phyloP scores from a whole-genome alignment of 2,329 filamentous ascomycete species.

The Fusarium subtropicale region DNA sequence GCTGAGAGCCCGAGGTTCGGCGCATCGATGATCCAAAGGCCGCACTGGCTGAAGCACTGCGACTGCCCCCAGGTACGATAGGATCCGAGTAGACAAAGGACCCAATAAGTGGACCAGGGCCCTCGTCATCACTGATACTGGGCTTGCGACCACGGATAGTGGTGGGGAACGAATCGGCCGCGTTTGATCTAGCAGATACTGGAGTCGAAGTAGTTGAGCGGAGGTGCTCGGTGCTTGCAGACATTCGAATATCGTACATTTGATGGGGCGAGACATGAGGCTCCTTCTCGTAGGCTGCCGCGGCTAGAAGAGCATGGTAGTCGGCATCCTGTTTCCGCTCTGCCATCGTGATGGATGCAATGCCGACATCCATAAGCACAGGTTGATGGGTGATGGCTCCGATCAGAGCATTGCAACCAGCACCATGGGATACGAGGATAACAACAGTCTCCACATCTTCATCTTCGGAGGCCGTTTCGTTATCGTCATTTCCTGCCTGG shows the following conservation, averaged over 20 bases:
- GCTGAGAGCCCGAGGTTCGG: constrained; percentile 49
- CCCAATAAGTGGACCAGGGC: constrained; percentile 48
- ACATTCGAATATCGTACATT: constrained; percentile 78
- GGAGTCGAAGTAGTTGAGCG: constrained; percentile 57
- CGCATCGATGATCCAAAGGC: constrained; percentile 45
- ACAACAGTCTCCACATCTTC: constrained; percentile 81
- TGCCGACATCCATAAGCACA: constrained; percentile 87
- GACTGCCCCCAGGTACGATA: constrained; percentile 55
- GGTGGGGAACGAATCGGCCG: constrained; percentile 47
- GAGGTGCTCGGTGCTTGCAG: constrained; percentile 81
- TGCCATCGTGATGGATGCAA: constrained; percentile 93
- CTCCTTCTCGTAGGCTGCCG: constrained; percentile 43
- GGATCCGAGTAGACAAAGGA: constrained; percentile 58
- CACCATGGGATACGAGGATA: constrained; percentile 91
- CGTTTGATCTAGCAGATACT: constrained; percentile 48
- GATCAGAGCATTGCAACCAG: constrained; percentile 94
- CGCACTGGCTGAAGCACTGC: constrained; percentile 60
- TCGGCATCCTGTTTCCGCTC: constrained; percentile 66
- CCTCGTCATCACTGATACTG: constrained; percentile 40
- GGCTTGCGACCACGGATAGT: constrained; percentile 43
- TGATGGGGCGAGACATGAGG: constrained; percentile 63
- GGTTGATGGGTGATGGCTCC: constrained; percentile 92
- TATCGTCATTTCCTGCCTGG: constrained; percentile 49
- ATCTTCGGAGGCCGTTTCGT: constrained; percentile 59
- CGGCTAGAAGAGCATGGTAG: constrained; percentile 51